phyloP scores from a whole-genome alignment of 2,329 filamentous ascomycete genomes.

The Pseudocercospora vitis region DNA sequence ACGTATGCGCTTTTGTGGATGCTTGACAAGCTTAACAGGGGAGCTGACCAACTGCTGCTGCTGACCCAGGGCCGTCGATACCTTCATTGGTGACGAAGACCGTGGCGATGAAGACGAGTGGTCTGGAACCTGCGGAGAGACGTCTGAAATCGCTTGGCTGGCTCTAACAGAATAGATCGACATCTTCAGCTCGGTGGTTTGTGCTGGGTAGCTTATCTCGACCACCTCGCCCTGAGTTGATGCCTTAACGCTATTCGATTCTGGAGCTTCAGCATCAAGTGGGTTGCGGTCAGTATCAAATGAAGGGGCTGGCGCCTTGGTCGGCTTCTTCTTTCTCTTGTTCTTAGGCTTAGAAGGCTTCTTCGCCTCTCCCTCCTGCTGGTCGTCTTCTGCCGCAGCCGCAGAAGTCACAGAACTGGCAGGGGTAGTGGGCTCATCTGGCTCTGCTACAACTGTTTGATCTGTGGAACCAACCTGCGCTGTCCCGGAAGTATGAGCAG shows the following conservation, averaged over 20 bases:
- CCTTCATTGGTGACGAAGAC: not conserved
- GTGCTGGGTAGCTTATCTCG: slow-evolving; percentile 15
- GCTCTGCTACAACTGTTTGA: not conserved
- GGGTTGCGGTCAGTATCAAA: not conserved
- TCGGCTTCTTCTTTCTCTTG: slow-evolving; percentile 13
- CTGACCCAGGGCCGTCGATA: not conserved
- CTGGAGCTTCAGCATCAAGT: not conserved
- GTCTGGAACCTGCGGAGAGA: not conserved
- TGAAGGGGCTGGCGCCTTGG: not conserved
- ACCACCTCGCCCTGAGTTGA: slow-evolving; percentile 8
- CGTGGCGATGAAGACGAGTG: not conserved
- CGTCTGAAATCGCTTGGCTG: not conserved
- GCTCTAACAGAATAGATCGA: slow-evolving; percentile 8
- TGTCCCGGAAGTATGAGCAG: too few species aligned
- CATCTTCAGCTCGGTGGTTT: slow-evolving; percentile 11
- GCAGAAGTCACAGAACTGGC: too few species aligned
- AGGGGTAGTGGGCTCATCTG: not conserved
- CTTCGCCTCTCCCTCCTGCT: slow-evolving; percentile 7
- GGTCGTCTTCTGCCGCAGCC: not conserved
- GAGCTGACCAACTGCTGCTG: slow-evolving; percentile 8
- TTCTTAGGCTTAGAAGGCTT: slow-evolving; percentile 19
- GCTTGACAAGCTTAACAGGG: slow-evolving; percentile 1
- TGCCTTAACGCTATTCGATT: not conserved
- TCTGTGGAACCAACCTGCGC: not conserved
- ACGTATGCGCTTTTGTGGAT: slow-evolving; percentile 1